phyloP scores from a whole-genome alignment of 192 early-diverging fungal species.

The Geranomyces michiganensis region DNA sequence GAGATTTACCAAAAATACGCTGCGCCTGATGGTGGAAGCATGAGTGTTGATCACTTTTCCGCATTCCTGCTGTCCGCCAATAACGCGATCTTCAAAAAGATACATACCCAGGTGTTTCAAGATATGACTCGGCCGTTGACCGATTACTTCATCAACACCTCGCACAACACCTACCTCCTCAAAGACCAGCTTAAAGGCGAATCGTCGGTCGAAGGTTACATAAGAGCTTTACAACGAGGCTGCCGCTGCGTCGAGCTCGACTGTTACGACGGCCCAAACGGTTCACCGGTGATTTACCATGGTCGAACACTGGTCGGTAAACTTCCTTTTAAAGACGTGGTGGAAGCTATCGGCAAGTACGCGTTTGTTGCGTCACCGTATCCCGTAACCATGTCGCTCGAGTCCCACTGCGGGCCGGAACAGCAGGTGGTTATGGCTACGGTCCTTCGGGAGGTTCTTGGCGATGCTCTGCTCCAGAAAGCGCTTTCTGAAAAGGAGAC shows the following conservation, averaged over 20 bases:
- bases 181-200: conserved; percentile 81
- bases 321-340: conserved; percentile 80
- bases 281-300: conserved; percentile 80
- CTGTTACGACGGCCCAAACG: conserved; percentile 84
- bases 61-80: conserved; percentile 67
- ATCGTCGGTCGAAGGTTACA: conserved; percentile 84
- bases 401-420: conserved; percentile 74
- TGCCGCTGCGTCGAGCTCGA: conserved; percentile 94
- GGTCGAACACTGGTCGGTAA: conserved; percentile 81
- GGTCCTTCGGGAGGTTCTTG: conserved; percentile 69
- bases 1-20: conserved; percentile 63
- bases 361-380: conserved; percentile 83
- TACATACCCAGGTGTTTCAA: conserved; percentile 53
- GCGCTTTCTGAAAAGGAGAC: conserved; percentile 42
- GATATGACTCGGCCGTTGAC: conserved; percentile 72
- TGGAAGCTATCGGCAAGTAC: conserved; percentile 81
- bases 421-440: conserved; percentile 79
- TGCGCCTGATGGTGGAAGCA: conserved; percentile 41
- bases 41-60: conserved; percentile 68
- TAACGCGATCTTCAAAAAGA: conserved; percentile 60
- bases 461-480: conserved; percentile 62
- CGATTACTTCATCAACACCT: conserved; percentile 84
- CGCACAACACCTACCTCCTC: conserved; percentile 89
- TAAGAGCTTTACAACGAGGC: conserved; percentile 80
- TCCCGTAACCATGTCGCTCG: conserved; percentile 83